Evolutionary conservation across 441 rosid species (phyloP).

Genomic region (Aquilaria agallochum): DNA sequence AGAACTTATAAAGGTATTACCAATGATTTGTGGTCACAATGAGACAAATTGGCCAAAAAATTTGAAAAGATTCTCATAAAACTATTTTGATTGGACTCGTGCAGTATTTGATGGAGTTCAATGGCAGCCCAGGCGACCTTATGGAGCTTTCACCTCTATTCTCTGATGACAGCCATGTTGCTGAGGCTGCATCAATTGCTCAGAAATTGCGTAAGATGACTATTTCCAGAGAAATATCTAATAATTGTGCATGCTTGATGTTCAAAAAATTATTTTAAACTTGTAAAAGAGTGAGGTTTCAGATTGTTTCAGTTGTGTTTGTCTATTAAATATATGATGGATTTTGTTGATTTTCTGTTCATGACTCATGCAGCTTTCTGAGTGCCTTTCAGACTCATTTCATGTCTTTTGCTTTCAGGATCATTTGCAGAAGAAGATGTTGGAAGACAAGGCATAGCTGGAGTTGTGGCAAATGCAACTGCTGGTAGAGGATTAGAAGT

Average conservation of each 20-base stretch:
- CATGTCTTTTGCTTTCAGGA: conserved; percentile 40
- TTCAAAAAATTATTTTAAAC: not conserved
- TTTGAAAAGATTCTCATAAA: conserved; percentile 12
- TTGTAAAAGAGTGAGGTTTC: not conserved
- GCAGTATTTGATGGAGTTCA: conserved; percentile 96
- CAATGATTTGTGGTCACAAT: not conserved
- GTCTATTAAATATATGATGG: too few relatives aligned
- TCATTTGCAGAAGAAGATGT: conserved; percentile 96
- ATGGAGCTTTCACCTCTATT: conserved; percentile 96
- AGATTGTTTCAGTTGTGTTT: not conserved
- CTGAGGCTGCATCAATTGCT: conserved; percentile 94
- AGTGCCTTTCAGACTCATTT: too few relatives aligned
- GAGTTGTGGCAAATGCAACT: conserved; percentile 73
- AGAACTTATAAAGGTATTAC: conserved; percentile 81
- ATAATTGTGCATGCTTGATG: too few relatives aligned
- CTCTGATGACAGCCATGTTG: conserved; percentile 95
- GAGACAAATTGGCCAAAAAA: conserved; percentile 8
- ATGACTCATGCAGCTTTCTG: too few relatives aligned
- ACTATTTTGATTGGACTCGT: conserved; percentile 12
- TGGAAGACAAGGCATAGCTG: conserved; percentile 75
- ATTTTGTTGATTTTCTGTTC: not conserved
- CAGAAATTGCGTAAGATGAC: conserved; percentile 81
- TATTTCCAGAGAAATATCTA: too few relatives aligned
- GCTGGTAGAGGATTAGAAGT: conserved; percentile 94
- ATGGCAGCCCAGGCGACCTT: conserved; percentile 92